Conservation (phyloP, 2,329 filamentous ascomycete genomes). For the Xylariales sp. region DNA sequence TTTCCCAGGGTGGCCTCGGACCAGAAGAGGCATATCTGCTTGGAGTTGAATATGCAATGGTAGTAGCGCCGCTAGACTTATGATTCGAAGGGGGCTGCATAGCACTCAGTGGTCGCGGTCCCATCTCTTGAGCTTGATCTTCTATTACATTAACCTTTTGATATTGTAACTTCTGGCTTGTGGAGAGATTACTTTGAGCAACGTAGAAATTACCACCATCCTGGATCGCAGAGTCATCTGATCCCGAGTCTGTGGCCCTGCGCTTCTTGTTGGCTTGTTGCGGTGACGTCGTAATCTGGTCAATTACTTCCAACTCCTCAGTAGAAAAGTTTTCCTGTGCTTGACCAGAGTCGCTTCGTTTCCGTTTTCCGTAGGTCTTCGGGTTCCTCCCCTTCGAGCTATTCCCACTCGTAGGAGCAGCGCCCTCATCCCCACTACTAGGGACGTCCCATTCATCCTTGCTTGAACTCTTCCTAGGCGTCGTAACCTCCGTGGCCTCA, state of each 20-base stretch:
- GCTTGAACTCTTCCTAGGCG: constrained; percentile 19
- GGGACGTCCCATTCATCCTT: constrained; percentile 28
- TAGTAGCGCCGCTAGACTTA: constrained; percentile 26
- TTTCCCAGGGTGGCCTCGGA: constrained; percentile 23
- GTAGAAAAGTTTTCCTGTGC: not conserved
- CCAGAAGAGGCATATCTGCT: constrained; percentile 26
- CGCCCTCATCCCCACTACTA: constrained; percentile 21
- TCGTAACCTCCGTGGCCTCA: constrained; percentile 20
- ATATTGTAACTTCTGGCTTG: constrained; percentile 29
- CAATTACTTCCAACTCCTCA: not conserved
- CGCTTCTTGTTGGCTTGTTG: constrained; percentile 13
- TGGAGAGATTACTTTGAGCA: constrained; percentile 26
- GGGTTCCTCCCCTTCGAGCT: constrained; percentile 11
- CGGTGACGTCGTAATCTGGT: constrained; percentile 8
- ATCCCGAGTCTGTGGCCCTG: constrained; percentile 14
- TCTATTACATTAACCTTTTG: constrained; percentile 20
- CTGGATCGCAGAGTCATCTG: constrained; percentile 13
- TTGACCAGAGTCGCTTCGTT: constrained; percentile 11
- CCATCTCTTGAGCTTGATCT: constrained; percentile 10
- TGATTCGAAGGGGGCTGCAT: constrained; percentile 14
- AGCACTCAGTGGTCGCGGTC: not conserved
- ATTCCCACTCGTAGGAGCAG: constrained; percentile 9
- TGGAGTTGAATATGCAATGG: constrained; percentile 27
- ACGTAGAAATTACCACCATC: constrained; percentile 24
- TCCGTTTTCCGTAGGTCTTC: constrained; percentile 16